These are phyloP conservation scores for Saxophila tyrrhenica DNA, from an alignment of 495 filamentous ascomycete species.

Conservation along the genomic window DNA sequence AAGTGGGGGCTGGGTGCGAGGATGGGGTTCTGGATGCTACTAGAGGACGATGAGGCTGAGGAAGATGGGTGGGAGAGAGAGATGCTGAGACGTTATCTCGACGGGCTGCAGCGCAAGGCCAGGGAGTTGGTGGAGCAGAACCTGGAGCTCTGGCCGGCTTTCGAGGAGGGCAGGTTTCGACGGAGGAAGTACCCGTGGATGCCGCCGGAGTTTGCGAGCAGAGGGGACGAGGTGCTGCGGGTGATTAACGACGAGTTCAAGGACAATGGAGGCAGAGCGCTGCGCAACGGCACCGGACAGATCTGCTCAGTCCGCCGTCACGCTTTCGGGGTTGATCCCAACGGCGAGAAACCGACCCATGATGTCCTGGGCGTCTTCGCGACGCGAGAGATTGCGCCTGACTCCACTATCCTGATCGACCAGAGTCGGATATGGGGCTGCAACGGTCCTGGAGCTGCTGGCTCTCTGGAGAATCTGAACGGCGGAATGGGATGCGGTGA, in stretches of 20 bases:
- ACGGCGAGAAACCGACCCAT: not conserved
- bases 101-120: not conserved
- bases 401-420: slow-evolving; percentile 2
- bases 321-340: slow-evolving; percentile 2
- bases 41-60: slow-evolving; percentile 3
- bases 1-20: slow-evolving; percentile 5
- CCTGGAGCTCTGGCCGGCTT: not conserved
- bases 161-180: slow-evolving; percentile 3
- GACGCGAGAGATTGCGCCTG: not conserved
- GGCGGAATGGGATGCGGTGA: slow-evolving; percentile 8
- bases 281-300: no score
- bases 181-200: slow-evolving; percentile 16
- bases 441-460: slow-evolving; percentile 4
- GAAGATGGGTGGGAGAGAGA: not conserved
- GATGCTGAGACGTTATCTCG: not conserved
- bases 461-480: not conserved
- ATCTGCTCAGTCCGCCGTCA: slow-evolving; percentile 4
- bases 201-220: not conserved
- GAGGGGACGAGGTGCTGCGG: slow-evolving; percentile 1
- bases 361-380: slow-evolving; percentile 17
- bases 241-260: slow-evolving; percentile 10
- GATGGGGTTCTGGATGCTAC: slow-evolving; percentile 18
- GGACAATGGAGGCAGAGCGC: no score
- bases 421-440: slow-evolving; percentile 8
- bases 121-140: not conserved